Conservation (phyloP, 257 asterid species). For the Solanum habrochaites region DNA sequence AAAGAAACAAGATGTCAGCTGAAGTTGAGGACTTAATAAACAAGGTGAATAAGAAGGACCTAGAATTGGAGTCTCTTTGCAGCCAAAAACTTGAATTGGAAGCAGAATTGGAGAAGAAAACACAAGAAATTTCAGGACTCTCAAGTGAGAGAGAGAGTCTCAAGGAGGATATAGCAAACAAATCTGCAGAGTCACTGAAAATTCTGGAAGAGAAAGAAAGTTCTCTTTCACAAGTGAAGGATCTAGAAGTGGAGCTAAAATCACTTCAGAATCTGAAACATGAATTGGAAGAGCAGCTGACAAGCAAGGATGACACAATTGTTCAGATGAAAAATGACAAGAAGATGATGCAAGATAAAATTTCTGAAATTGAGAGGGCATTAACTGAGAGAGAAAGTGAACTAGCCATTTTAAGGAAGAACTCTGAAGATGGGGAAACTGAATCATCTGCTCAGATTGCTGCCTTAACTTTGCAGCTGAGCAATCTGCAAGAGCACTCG, state of each 20-base stretch:
- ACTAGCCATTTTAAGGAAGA: conserved; percentile 19
- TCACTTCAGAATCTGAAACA: conserved; percentile 14
- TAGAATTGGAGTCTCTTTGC: conserved; percentile 32
- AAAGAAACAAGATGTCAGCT: conserved; percentile 29
- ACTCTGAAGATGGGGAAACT: conserved; percentile 28
- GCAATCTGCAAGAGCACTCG: conserved; percentile 27
- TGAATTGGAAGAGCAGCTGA: conserved; percentile 45
- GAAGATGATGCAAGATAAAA: conserved; percentile 6
- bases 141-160: conserved; percentile 33
- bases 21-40: conserved; percentile 31
- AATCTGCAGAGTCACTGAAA: conserved; percentile 17
- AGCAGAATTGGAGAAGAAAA: conserved; percentile 29
- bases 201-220: conserved; percentile 31
- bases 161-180: conserved; percentile 36
- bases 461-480: conserved; percentile 3
- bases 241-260: conserved; percentile 23
- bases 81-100: conserved; percentile 41
- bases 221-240: conserved; percentile 18
- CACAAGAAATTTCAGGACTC: conserved; percentile 32
- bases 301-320: conserved; percentile 25
- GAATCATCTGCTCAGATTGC: conserved; percentile 21
- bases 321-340: conserved; percentile 5
- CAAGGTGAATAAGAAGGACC: conserved; percentile 31
- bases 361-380: conserved; percentile 29
- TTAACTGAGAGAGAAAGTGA: conserved; percentile 34